Evolutionary conservation across 768 basidiomycete genomes (phyloP), one percentile per base, ranked within the genome.

Genomic region (Hemileccinum impolitum): DNA sequence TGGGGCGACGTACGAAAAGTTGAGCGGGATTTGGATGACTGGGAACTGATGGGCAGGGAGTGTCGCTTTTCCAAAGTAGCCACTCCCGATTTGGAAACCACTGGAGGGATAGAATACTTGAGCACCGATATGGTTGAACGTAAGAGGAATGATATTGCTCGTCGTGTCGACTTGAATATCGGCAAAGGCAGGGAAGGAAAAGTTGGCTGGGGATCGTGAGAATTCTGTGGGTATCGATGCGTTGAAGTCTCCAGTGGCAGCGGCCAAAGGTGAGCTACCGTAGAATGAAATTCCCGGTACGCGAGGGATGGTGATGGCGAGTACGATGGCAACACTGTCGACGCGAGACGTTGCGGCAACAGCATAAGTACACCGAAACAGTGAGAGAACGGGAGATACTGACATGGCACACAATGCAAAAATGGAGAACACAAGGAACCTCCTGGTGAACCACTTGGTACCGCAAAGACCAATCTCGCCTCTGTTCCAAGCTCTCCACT

Each of bases 381-480:
- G 40, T 5, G 34, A 41, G 6, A 41, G 18, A 10, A 21, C 23
- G 23, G 10, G 28, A 30, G 6, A 41, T 13, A 77, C 81, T 59
- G 64, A 82, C 79, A 70, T 66, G 19, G 70, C 76, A 66, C 76
- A 85, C 52, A 82, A 56, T 6, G 73, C 80, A 51, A 90, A 85
- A 17, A 88, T 39, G 50, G 76, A 71, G 64, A 87, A 90, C 6
- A 90, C 85, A 14, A 91, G 67, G 23, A 81, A 75, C 58, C 75
- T 84, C 54, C 81, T 77, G 8, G 88, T 92, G 63, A 90, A 82
- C 73, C 85, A 91, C 44, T 66, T 76, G 21, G 63, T 65, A 2
- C 93, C 94, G 54, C 84, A 94, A 31, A 90, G 65, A 4, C 94
- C 94, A 14, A 81, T 73, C 61, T 93, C 78, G 41, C 85, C 90